A percentile compares a stretch with the other conserved stretches of the same genome.
phyloP scores from a whole-genome alignment of 441 rosid genomes.

The Bruguiera hainesii region DNA sequence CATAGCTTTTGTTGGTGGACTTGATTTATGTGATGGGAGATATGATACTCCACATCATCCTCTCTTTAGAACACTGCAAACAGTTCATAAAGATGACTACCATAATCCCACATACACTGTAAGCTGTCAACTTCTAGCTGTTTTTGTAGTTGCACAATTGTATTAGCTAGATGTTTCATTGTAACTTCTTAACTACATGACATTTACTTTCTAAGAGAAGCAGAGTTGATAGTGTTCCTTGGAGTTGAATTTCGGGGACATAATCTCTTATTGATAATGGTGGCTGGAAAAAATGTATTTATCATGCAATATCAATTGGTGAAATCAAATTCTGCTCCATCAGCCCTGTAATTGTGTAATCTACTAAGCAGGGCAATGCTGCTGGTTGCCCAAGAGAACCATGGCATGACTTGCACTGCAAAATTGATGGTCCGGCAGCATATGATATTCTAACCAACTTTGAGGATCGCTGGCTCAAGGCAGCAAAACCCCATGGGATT shows the following conservation, averaged over 20 bases:
- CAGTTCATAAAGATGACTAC: slow-evolving; percentile 77
- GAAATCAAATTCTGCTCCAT: slow-evolving; percentile 15
- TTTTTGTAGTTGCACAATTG: slow-evolving; percentile 11
- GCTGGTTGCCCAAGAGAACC: slow-evolving; percentile 87
- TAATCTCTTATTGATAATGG: not conserved
- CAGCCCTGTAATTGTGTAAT: slow-evolving; percentile 10
- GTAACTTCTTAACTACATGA: not conserved
- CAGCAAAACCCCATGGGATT: slow-evolving; percentile 72
- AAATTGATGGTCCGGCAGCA: slow-evolving; percentile 97
- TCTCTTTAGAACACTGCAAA: slow-evolving; percentile 64
- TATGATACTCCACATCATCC: slow-evolving; percentile 93
- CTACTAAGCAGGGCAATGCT: slow-evolving; percentile 46
- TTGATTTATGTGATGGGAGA: slow-evolving; percentile 95
- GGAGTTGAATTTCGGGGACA: not conserved
- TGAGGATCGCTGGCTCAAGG: slow-evolving; percentile 91
- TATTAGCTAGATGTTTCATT: slow-evolving; percentile 1
- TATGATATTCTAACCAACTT: slow-evolving; percentile 89
- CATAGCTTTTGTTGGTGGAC: slow-evolving; percentile 94
- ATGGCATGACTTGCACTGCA: slow-evolving; percentile 95
- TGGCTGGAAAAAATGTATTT: not conserved
- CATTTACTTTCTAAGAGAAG: not conserved
- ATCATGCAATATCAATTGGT: not conserved
- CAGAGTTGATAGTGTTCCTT: not conserved
- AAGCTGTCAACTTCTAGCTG: slow-evolving; percentile 25
- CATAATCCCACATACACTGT: slow-evolving; percentile 93